These are phyloP conservation scores for Amaranthus tricolor DNA, from an alignment of 179 eudicot species.

Conservation along the genomic window DNA sequence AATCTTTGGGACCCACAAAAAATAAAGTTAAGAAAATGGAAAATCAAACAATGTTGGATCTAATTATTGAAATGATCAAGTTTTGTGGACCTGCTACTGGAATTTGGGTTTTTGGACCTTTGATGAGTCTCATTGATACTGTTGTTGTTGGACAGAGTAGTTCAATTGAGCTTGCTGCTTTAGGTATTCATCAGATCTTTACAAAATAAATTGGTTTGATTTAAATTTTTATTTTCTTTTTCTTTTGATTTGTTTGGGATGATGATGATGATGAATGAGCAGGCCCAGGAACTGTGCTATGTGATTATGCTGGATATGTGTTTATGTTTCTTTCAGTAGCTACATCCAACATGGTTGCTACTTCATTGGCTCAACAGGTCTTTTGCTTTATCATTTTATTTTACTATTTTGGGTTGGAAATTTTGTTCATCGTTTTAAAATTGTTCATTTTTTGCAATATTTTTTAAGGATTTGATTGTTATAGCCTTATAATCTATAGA, in stretches of 20 bases:
- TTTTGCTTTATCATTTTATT: slow-evolving; percentile 9
- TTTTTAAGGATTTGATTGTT: too few species aligned
- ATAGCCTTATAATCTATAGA: too few species aligned
- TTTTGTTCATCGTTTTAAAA: background rate
- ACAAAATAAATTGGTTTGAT: too few species aligned
- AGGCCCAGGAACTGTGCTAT: slow-evolving; percentile 97
- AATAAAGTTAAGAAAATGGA: slow-evolving; percentile 28
- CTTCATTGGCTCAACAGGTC: slow-evolving; percentile 84
- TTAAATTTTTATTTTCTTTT: background rate
- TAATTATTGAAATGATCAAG: slow-evolving; percentile 72
- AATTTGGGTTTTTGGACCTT: slow-evolving; percentile 87
- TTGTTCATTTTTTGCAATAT: background rate
- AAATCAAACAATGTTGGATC: slow-evolving; percentile 58
- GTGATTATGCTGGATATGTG: slow-evolving; percentile 72
- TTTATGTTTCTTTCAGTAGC: slow-evolving; percentile 98
- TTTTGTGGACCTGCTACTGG: slow-evolving; percentile 97
- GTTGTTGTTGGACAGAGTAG: slow-evolving; percentile 92
- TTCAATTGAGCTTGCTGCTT: slow-evolving; percentile 93
- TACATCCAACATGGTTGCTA: slow-evolving; percentile 92
- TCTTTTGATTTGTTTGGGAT: background rate
- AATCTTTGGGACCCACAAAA: slow-evolving; percentile 11
- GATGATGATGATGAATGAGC: slow-evolving; percentile 20
- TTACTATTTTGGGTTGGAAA: background rate
- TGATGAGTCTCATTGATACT: slow-evolving; percentile 97
- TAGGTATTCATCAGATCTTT: slow-evolving; percentile 42